Evolutionary conservation across 2,329 filamentous ascomycete species (phyloP).

Genomic region (Ambrosiella beaveri): DNA sequence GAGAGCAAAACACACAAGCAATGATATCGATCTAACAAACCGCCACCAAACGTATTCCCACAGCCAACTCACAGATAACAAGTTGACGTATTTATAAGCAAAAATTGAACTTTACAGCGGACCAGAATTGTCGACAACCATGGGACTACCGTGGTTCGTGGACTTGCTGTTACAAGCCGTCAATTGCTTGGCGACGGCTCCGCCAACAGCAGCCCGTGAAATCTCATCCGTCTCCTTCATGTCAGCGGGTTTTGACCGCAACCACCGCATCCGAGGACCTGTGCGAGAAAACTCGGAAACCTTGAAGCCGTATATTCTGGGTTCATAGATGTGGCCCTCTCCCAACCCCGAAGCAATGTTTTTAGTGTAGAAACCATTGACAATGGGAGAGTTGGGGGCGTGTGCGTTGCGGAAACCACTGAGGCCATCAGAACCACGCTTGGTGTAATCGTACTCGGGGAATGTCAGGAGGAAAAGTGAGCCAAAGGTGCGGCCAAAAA

Average conservation of each 20-base stretch:
- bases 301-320: slow-evolving; percentile 89
- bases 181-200: neutral
- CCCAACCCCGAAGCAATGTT: slow-evolving; percentile 86
- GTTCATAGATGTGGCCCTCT: slow-evolving; percentile 70
- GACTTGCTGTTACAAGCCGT: neutral
- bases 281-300: slow-evolving; percentile 81
- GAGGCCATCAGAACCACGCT: slow-evolving; percentile 47
- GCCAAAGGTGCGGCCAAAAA: slow-evolving; percentile 95
- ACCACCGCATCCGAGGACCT: slow-evolving; percentile 92
- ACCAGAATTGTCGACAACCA: slow-evolving; percentile 6
- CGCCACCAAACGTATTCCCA: neutral
- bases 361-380: slow-evolving; percentile 74
- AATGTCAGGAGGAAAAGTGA: slow-evolving; percentile 97
- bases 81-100: no score
- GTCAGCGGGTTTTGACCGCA: slow-evolving; percentile 67
- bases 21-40: neutral
- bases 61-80: neutral
- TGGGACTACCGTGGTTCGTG: slow-evolving; percentile 9
- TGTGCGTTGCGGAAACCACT: slow-evolving; percentile 14
- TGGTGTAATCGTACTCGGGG: slow-evolving; percentile 78
- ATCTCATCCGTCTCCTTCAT: slow-evolving; percentile 72
- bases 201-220: slow-evolving; percentile 18
- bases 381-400: slow-evolving; percentile 21
- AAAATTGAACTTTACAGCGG: neutral
- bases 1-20: neutral